phyloP scores from a whole-genome alignment of 345 rosid genomes.

The Dipteronia dyeriana region DNA sequence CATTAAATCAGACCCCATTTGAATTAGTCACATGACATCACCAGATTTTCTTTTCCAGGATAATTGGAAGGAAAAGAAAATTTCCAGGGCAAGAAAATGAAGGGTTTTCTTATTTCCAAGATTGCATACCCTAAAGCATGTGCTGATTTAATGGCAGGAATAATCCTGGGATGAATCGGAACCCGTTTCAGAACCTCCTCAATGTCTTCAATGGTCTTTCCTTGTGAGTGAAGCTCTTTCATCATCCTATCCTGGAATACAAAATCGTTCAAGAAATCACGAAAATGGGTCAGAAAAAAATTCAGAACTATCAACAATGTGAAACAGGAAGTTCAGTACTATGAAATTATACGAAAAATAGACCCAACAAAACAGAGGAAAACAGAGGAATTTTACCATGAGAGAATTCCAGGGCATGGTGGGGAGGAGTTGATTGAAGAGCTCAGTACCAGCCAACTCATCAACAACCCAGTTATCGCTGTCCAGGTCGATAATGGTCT shows the following conservation, averaged over 20 bases:
- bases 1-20: neutral
- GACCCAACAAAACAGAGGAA: neutral
- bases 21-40: neutral
- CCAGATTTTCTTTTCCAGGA: neutral
- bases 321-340: neutral
- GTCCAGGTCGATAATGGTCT: conserved; percentile 81
- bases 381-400: conserved; percentile 46
- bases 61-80: neutral
- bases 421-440: conserved; percentile 81
- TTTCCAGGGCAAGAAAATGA: neutral
- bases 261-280: neutral
- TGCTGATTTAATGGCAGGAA: conserved; percentile 72
- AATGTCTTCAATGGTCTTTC: conserved; percentile 63
- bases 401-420: conserved; percentile 92
- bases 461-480: conserved; percentile 87
- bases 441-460: conserved; percentile 69
- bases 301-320: too few species aligned
- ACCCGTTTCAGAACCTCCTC: conserved; percentile 46
- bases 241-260: conserved; percentile 70
- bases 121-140: conserved; percentile 66
- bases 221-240: conserved; percentile 66
- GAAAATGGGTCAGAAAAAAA: neutral
- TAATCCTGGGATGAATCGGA: conserved; percentile 67
- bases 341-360: neutral
- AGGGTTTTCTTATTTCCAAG: neutral